Evolutionary conservation across 1,139 yeast species (phyloP), one percentile per base, ranked within the genome.

Genomic region (Yamadazyma spencermartinsiae): DNA sequence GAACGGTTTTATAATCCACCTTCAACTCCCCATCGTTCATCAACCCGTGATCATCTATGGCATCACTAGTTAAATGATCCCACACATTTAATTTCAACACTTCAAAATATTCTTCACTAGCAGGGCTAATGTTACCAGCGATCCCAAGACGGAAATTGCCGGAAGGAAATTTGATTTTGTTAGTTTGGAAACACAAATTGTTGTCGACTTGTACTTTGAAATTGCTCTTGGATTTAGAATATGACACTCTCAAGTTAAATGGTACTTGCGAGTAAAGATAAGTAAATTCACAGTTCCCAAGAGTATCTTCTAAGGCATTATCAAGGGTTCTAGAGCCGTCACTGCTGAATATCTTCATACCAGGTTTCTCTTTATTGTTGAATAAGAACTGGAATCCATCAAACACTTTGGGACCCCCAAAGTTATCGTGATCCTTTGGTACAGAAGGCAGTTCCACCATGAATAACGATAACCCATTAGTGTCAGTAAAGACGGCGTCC

Each of bases 241-340:
- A 83, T 2, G 84, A 76, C 11, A 84, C 50, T 58, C 89, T 74
- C n/a, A 83, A 40, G 1, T 86, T 81, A 28, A 76, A 67, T 7
- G 94, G 92, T 6, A 83, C 85, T 45, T 77, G 76, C 0, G 87
- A 79, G 49, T 79, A 81, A 54, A 83, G 81, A 51, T 75, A 84
- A 12, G 72, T 66, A 50, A 80, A 61, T 15, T 66, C 60, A 62
- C 87, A 82, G n/a, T 74, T 68, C 0, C 83, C 85, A 46, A 81
- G 61, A 0, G 79, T 55, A 18, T 61, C 61, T 11, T 56, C 63
- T 11, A 57, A 39, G 6, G 44, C 39, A 11, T 58, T 45, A n/a
- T 50, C 46, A 7, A 65, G 44, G 7, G 59, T 57, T 13, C 60
- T 58, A 0, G 76, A 51, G 0, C 82, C 82, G 57, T 83, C 90